These are phyloP conservation scores for Solanum corneliomulleri DNA, from an alignment of 257 asterid genomes.

Conservation along the genomic window DNA sequence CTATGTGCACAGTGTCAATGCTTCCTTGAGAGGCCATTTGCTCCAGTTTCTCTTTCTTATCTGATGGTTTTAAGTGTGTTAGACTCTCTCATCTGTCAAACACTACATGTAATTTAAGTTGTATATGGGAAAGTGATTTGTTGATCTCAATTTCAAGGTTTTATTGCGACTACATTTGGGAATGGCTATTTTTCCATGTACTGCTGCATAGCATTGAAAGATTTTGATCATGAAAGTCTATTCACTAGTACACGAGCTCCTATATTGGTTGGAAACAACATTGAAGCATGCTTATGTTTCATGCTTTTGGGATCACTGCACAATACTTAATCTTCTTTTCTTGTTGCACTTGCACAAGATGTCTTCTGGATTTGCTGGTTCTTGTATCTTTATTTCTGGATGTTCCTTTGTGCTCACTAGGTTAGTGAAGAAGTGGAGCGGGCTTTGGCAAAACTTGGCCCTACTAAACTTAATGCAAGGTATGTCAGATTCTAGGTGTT, in stretches of 20 bases:
- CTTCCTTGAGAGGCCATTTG: neutral
- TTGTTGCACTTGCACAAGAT: neutral
- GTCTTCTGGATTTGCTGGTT: neutral
- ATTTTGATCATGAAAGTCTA: neutral
- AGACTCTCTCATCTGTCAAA: neutral
- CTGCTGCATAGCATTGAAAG: neutral
- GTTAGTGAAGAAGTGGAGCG: slow-evolving; percentile 99
- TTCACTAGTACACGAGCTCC: neutral
- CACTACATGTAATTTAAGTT: neutral
- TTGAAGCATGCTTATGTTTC: neutral
- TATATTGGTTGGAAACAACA: neutral
- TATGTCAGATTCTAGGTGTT: slow-evolving; percentile 4
- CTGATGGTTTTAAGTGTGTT: neutral
- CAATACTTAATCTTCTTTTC: neutral
- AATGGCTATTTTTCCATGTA: neutral
- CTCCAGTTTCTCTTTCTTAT: neutral
- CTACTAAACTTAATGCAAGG: slow-evolving; percentile 71
- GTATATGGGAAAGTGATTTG: neutral
- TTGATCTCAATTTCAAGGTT: neutral
- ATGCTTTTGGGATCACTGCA: neutral
- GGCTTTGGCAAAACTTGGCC: slow-evolving; percentile 81
- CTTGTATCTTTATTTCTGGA: neutral
- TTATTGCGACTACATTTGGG: neutral
- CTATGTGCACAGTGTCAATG: neutral
- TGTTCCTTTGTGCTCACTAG: slow-evolving; percentile 29